Conservation (phyloP, 139 green algal species). For the Chlorella sp. region DNA sequence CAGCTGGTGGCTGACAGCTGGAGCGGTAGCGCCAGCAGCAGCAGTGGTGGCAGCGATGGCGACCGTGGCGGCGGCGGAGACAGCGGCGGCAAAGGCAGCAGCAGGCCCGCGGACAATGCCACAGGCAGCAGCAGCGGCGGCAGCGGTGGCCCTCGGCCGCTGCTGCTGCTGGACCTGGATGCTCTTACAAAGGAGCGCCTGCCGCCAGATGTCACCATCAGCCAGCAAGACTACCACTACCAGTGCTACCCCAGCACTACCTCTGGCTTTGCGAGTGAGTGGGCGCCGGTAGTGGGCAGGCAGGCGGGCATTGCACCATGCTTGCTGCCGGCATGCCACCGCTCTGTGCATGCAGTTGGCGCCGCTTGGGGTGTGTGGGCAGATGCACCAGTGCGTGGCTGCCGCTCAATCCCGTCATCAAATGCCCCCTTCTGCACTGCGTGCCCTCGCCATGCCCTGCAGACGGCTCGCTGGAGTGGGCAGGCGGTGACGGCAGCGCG, state of each 20-base stretch:
- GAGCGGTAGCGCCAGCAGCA: neutral
- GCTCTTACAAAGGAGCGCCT: neutral
- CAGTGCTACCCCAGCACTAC: constrained; percentile 3
- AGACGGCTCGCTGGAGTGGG: neutral
- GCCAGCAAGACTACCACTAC: constrained; percentile 9
- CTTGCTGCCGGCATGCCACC: too few species aligned
- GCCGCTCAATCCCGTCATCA: neutral
- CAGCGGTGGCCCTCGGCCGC: neutral
- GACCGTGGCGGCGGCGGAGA: neutral
- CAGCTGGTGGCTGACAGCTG: constrained; percentile 1
- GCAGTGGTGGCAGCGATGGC: neutral
- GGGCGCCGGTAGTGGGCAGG: neutral
- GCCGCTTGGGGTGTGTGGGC: neutral
- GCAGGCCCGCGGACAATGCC: neutral
- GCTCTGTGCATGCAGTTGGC: neutral
- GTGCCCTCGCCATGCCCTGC: neutral
- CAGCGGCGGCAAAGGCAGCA: neutral
- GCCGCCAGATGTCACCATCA: neutral
- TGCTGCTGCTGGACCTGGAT: constrained; percentile 19
- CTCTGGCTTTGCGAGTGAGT: neutral
- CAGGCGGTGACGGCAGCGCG: constrained; percentile 12
- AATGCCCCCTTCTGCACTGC: neutral
- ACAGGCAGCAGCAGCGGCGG: neutral
- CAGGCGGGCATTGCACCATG: neutral
- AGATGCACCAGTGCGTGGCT: too few species aligned